A percentile compares a stretch with the other conserved stretches of the same genome.
phyloP scores from a whole-genome alignment of 2,329 filamentous ascomycete species.

The Penicillium nordicum region DNA sequence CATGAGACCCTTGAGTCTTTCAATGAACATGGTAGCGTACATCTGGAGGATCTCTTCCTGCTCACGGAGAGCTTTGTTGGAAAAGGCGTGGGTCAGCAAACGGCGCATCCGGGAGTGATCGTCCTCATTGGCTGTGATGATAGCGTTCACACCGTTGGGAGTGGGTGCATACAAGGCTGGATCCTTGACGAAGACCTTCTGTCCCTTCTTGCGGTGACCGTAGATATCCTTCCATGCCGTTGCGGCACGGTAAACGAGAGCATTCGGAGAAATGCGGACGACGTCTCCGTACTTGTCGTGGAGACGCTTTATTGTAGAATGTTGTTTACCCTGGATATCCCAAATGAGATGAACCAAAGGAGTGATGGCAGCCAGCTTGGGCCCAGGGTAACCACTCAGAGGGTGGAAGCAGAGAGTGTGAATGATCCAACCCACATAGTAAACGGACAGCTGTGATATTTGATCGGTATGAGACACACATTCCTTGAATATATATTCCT shows the following conservation, averaged over 20 bases:
- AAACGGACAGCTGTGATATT: constrained; percentile 2
- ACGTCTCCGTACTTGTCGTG: constrained; percentile 30
- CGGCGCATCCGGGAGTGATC: constrained; percentile 34
- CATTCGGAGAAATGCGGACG: constrained; percentile 40
- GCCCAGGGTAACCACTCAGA: constrained; percentile 32
- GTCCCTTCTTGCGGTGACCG: constrained; percentile 28
- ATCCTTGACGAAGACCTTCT: constrained; percentile 26
- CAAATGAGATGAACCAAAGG: constrained; percentile 20
- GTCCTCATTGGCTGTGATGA: constrained; percentile 25
- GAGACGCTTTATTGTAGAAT: constrained; percentile 16
- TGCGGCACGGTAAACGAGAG: constrained; percentile 35
- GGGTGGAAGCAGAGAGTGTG: constrained; percentile 32
- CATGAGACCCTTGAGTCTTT: constrained; percentile 13
- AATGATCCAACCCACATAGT: constrained; percentile 10
- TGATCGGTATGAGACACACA: background rate
- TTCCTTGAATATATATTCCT: background rate
- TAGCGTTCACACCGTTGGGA: constrained; percentile 22
- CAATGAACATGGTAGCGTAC: constrained; percentile 31
- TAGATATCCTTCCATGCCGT: constrained; percentile 38
- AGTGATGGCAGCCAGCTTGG: constrained; percentile 29
- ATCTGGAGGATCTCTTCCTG: constrained; percentile 33
- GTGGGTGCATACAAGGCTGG: constrained; percentile 19
- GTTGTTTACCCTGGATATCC: constrained; percentile 19
- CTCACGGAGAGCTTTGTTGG: constrained; percentile 31
- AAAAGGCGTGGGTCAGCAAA: constrained; percentile 36